Evolutionary conservation across 164 flowering plant species (phyloP).

Genomic region (Amborella trichopoda): DNA sequence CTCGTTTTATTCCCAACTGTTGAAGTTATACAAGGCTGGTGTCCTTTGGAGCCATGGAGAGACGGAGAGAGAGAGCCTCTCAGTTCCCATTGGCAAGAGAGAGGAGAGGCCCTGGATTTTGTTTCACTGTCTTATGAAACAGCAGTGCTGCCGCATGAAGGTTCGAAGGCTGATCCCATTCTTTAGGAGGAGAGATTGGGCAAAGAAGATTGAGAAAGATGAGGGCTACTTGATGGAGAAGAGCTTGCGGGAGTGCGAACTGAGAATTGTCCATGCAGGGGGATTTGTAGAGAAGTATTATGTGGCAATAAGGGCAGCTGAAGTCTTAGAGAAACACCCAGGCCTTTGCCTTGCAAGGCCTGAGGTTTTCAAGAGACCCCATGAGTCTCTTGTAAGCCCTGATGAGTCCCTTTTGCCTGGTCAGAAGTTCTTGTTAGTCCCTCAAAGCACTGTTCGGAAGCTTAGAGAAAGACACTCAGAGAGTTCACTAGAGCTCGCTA

Average conservation of each 20-base stretch:
- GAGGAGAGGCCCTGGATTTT: no score
- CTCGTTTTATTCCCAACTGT: no score
- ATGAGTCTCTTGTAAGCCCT: slow-evolving; percentile 28
- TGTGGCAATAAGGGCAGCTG: slow-evolving; percentile 23
- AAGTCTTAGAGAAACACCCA: slow-evolving; percentile 36
- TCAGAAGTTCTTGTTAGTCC: slow-evolving; percentile 35
- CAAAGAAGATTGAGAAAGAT: no score
- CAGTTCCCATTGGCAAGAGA: no score
- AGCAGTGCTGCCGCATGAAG: no score
- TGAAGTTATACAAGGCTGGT: no score
- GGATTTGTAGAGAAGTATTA: slow-evolving; percentile 36
- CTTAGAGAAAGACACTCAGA: slow-evolving; percentile 24
- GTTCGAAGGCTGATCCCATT: no score
- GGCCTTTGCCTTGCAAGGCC: slow-evolving; percentile 41
- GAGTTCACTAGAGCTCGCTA: slow-evolving; percentile 6
- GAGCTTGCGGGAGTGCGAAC: slow-evolving; percentile 16
- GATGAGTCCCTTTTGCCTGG: slow-evolving; percentile 42
- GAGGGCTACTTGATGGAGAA: no score
- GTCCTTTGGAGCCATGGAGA: no score
- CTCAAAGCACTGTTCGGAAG: slow-evolving; percentile 30
- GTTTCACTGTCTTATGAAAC: no score
- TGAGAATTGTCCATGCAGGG: slow-evolving; percentile 46
- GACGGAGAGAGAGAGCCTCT: no score
- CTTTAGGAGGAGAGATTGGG: no score
- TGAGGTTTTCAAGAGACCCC: slow-evolving; percentile 39